Evolutionary conservation across 768 basidiomycete genomes (phyloP).

Genomic region (Leccinum pellstonianum): DNA sequence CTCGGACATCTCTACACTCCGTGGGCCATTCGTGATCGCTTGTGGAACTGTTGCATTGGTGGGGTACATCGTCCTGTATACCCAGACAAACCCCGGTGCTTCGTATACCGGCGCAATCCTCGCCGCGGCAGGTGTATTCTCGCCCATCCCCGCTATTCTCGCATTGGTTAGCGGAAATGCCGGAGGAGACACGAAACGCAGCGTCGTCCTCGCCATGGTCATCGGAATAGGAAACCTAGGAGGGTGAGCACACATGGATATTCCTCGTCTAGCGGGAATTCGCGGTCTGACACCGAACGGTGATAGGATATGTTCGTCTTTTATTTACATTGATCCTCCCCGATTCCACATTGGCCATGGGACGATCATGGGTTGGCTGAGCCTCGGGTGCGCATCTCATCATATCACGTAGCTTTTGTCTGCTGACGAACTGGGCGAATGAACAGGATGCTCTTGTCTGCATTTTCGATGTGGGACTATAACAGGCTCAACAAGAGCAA

Average conservation of each 20-base stretch:
- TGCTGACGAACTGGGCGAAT: conserved; percentile 28
- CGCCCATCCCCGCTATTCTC: conserved; percentile 45
- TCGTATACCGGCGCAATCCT: conserved; percentile 49
- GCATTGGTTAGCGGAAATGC: conserved; percentile 57
- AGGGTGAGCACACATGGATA: conserved; percentile 35
- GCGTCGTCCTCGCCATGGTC: conserved; percentile 52
- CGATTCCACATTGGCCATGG: conserved; percentile 39
- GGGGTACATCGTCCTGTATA: conserved; percentile 51
- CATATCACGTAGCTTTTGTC: conserved; percentile 5
- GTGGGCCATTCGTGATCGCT: conserved; percentile 51
- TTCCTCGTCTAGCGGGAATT: conserved; percentile 1
- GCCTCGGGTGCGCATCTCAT: conserved; percentile 21
- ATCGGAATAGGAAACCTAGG: conserved; percentile 57
- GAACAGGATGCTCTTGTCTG: conserved; percentile 40
- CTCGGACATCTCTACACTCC: conserved; percentile 41
- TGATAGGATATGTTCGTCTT: conserved; percentile 41
- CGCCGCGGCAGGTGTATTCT: conserved; percentile 51
- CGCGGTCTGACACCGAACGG: conserved; percentile 5
- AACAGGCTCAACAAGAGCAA: conserved; percentile 49
- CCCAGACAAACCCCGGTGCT: conserved; percentile 19
- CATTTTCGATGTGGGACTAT: conserved; percentile 49
- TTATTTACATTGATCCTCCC: conserved; percentile 40
- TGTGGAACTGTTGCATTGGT: conserved; percentile 43
- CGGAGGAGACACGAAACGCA: conserved; percentile 54
- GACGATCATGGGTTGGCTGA: conserved; percentile 37